phyloP scores from a whole-genome alignment of 352 stramenopile genomes.

The Pythium guiyangense region DNA sequence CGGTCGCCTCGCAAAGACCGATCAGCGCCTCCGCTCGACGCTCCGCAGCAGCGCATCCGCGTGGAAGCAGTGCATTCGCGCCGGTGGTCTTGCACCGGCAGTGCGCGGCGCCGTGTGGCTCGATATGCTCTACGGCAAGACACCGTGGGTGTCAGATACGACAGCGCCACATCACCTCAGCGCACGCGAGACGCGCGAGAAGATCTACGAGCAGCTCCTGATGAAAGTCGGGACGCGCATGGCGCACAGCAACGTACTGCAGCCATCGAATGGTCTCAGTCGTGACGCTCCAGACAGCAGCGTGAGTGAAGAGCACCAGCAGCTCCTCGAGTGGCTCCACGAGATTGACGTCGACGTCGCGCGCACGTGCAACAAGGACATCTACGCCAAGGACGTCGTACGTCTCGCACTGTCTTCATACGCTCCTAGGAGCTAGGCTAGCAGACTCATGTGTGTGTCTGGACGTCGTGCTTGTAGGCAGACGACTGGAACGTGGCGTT shows the following conservation, averaged over 20 bases:
- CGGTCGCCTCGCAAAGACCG: constrained; percentile 29
- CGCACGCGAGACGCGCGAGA: constrained; percentile 22
- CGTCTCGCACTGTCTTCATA: neutral
- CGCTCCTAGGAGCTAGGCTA: too few species aligned
- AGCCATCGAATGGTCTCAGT: neutral
- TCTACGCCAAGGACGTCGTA: constrained; percentile 33
- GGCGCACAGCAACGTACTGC: constrained; percentile 19
- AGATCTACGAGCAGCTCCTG: constrained; percentile 70
- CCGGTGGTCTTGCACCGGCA: constrained; percentile 31
- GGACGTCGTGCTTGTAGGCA: constrained; percentile 2
- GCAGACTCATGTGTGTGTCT: neutral
- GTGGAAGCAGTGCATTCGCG: constrained; percentile 74
- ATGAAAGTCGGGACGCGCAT: constrained; percentile 47
- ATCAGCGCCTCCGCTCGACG: constrained; percentile 7
- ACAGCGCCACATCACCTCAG: constrained; percentile 39
- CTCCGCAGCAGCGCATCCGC: constrained; percentile 32
- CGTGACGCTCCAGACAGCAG: neutral
- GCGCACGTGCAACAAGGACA: constrained; percentile 60
- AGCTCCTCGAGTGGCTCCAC: constrained; percentile 64
- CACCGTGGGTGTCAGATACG: constrained; percentile 35
- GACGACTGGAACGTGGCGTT: constrained; percentile 7
- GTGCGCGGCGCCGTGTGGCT: constrained; percentile 67
- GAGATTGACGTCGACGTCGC: constrained; percentile 85
- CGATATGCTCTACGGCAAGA: constrained; percentile 51
- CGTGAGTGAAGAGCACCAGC: constrained; percentile 37